Evolutionary conservation across 495 filamentous ascomycete species (phyloP).

Genomic region (Lepidopterella palustris): DNA sequence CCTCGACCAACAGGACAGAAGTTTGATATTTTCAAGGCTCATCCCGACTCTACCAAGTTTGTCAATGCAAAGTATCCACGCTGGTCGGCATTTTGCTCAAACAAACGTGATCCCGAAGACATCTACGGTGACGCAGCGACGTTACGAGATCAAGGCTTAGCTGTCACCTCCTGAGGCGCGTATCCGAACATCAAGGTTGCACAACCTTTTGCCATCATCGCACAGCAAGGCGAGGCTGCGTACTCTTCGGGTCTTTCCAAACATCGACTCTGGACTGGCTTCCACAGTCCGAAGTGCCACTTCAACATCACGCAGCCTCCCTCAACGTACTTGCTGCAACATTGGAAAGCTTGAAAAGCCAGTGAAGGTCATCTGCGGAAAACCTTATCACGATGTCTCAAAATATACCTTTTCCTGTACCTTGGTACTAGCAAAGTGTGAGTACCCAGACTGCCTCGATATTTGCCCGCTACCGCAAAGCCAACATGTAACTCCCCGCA

Average conservation of each 20-base stretch:
- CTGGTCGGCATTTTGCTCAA: background rate
- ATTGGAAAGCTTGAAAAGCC: background rate
- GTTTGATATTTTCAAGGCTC: background rate
- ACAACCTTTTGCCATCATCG: background rate
- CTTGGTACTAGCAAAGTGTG: background rate
- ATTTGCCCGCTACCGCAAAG: background rate
- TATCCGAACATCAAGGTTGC: background rate
- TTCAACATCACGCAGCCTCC: background rate
- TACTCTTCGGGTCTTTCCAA: background rate
- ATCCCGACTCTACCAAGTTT: background rate
- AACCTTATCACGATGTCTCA: background rate
- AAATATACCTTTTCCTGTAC: background rate
- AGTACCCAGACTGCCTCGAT: background rate
- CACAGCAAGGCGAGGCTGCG: background rate
- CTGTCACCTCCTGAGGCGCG: background rate
- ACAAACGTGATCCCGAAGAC: background rate
- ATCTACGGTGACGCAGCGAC: background rate
- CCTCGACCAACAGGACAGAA: background rate
- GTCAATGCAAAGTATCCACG: background rate
- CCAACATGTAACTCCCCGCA: background rate
- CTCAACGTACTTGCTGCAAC: background rate
- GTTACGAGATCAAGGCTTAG: background rate
- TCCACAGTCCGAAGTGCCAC: background rate
- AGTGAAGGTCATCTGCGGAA: background rate
- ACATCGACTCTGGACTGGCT: background rate